Evolutionary conservation across 176 grass and related monocot species (phyloP), one percentile per base, ranked within the genome.

Genomic region (Eleusine coracana): DNA sequence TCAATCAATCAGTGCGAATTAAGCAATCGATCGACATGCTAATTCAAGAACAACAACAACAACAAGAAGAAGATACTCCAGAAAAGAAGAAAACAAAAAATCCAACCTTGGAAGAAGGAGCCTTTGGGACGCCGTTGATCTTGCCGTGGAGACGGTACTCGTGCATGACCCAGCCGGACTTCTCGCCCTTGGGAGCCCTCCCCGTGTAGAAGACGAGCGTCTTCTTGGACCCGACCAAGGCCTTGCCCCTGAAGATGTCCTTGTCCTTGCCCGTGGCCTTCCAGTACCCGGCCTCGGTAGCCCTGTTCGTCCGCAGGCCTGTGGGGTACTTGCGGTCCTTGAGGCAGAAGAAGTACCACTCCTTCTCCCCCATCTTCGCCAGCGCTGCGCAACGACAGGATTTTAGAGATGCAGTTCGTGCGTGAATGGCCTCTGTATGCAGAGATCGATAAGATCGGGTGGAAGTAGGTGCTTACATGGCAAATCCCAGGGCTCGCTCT

Each of bases 291-390:
- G 87, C 65, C 66, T 75, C 73, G 13, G 93, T 96, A 15, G 93
- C 93, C 82, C 93, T 74, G 88, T 96, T 96, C 34, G 93, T 91
- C 80, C 93, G 80, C 76, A 91, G 55, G 12, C 93, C 93, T 64
- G 90, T 92, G 46, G 93, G 93, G 69, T 96, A 96, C 86, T 96
- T 96, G 29, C 93, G 82, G 74, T 96, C 93, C 77, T 87, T 90
- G 80, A 90, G 79, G 62, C 90, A 92, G 86, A 96, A 96, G 75
- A 96, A 92, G 86, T 96, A 96, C 93, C 93, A 96, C 85, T 92
- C 93, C 86, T 90, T 90, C 83, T 92, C 93, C 73, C 93, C 93
- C 80, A 96, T 92, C 80, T 68, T 88, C 37, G 90, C 90, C 80
- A 79, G 85, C 69, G 74, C 93, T 96, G 73, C 75, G 51, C 20